Evolutionary conservation across 305 asterid genomes (phyloP), one percentile per base, ranked within the genome.

Genomic region (Fraxinus angustifolia): DNA sequence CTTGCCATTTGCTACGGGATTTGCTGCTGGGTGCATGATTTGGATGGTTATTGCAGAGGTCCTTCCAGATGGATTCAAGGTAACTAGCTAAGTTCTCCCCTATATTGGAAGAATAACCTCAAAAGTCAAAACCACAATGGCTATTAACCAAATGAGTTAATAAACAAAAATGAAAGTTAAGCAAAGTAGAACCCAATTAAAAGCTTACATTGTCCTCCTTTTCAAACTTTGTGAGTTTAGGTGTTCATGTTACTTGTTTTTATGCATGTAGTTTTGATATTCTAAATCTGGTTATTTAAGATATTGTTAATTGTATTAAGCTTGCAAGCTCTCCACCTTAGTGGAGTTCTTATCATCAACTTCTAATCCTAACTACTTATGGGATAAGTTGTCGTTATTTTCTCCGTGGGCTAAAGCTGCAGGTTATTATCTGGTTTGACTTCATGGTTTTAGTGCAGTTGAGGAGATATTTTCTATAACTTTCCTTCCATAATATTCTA

Each of bases 11-110:
- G 98, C 98, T 28, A 95, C 99, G 65, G 99, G 99, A 60, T 95
- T 95, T 83, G 99, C 99, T 75, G 99, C 99, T 73, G 99, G 99
- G 81, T 95, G 99, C 85, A 95, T 95, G 99, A 92, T 95, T 83
- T 95, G 98, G 99, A 93, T 95, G 95, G 98, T 93, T 83, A 85
- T 93, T 82, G 97, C 97, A 1, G 99, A 95, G 93, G 97, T 95
- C 74, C 96, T 95, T 79, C 99, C 98, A 2, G 99, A 95, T 82
- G 98, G 92, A 79, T 94, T 95, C 80, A 95, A 94, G 99, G 99
- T 93, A 87, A 82, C 78, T 72, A 60, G 36, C 36, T 67, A 26
- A 26, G 35, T 65, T 65, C 73, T 26, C 35, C 12, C 73, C 35
- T 23, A 23, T 26, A 26, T 67, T 60, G 33, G 19, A 67, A 10